Evolutionary conservation across 2,329 filamentous ascomycete species (phyloP).

Genomic region (Cercospora sp.): DNA sequence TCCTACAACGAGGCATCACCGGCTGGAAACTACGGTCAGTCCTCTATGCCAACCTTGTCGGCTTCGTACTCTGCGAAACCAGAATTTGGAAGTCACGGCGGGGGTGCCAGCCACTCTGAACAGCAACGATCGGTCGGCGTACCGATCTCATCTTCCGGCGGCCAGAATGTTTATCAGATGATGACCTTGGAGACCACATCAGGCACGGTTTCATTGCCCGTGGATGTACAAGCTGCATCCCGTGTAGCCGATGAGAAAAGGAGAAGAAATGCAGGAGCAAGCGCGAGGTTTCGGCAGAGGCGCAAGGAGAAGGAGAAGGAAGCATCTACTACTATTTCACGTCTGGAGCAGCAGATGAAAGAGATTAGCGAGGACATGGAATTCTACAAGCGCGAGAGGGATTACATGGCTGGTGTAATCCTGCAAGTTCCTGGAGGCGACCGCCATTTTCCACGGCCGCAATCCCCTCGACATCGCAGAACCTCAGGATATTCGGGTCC

Average conservation of each 20-base stretch:
- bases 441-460: constrained; percentile 47
- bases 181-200: constrained; percentile 55
- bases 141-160: constrained; percentile 47
- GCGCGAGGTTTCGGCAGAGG: constrained; percentile 75
- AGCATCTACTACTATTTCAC: constrained; percentile 66
- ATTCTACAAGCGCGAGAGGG: constrained; percentile 71
- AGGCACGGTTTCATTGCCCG: constrained; percentile 61
- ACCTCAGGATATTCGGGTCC: constrained; percentile 22
- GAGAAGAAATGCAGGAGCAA: constrained; percentile 80
- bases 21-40: constrained; percentile 25
- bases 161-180: constrained; percentile 52
- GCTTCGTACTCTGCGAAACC: constrained; percentile 20
- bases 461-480: constrained; percentile 43
- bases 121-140: constrained; percentile 43
- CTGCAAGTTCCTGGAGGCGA: constrained; percentile 57
- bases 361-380: constrained; percentile 69
- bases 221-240: constrained; percentile 79
- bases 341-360: constrained; percentile 66
- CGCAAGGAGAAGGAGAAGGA: constrained; percentile 81
- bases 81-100: constrained; percentile 14
- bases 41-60: constrained; percentile 28
- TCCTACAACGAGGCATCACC: constrained; percentile 47
- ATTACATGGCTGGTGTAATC: constrained; percentile 68
- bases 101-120: constrained; percentile 17
- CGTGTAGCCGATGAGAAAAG: constrained; percentile 82